Conservation (phyloP, 352 stramenopile genomes). For the Pythium volutum region DNA sequence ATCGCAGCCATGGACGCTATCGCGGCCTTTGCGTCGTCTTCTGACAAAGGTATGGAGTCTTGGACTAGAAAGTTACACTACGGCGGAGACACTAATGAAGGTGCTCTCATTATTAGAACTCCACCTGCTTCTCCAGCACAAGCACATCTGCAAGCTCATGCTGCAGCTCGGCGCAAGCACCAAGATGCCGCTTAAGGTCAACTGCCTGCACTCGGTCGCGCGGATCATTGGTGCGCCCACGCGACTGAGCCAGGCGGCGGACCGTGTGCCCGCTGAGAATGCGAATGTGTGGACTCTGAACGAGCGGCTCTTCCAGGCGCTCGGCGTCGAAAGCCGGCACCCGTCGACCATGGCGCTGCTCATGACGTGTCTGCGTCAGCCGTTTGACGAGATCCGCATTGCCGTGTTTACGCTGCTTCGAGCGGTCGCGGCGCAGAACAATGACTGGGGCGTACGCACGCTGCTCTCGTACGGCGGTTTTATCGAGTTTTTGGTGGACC, state of each 20-base stretch:
- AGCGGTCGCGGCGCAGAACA: conserved; percentile 81
- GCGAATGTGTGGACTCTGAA: conserved; percentile 64
- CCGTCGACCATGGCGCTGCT: conserved; percentile 58
- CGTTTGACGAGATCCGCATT: conserved; percentile 78
- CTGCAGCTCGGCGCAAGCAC: conserved; percentile 53
- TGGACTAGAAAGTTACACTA: not conserved
- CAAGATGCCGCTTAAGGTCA: conserved; percentile 72
- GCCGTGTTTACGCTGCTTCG: conserved; percentile 73
- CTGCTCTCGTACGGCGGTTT: conserved; percentile 78
- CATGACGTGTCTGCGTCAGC: conserved; percentile 79
- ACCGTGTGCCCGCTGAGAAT: conserved; percentile 48
- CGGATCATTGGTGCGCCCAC: conserved; percentile 55
- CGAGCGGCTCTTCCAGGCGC: conserved; percentile 57
- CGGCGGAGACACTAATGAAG: not conserved
- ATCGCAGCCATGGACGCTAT: conserved; percentile 85
- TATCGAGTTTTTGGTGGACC: conserved; percentile 83
- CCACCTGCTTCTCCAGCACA: conserved; percentile 66
- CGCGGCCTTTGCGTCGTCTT: conserved; percentile 73
- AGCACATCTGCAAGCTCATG: conserved; percentile 56
- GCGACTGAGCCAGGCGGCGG: conserved; percentile 30
- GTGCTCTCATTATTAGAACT: conserved; percentile 34
- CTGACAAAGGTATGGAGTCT: conserved; percentile 59
- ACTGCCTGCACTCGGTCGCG: conserved; percentile 67
- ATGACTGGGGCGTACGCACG: conserved; percentile 60
- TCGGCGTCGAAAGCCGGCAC: conserved; percentile 53